Evolutionary conservation across 2,329 filamentous ascomycete species (phyloP).

Genomic region (Fusarium falciforme): DNA sequence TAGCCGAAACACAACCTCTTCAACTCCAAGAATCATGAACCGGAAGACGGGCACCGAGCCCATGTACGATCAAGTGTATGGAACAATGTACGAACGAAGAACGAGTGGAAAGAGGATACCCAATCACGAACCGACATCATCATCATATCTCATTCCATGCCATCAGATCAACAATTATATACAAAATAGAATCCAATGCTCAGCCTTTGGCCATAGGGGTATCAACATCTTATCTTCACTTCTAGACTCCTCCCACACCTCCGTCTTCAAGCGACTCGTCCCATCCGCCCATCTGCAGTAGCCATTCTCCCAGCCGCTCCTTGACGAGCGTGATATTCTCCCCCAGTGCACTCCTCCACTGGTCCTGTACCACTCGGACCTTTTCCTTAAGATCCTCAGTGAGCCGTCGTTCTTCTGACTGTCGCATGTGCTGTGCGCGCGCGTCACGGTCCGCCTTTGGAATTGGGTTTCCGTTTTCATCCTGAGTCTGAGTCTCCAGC

Average conservation of each 20-base stretch:
- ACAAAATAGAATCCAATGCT: conserved; percentile 36
- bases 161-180: conserved; percentile 30
- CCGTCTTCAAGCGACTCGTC: conserved; percentile 78
- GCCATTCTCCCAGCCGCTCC: conserved; percentile 77
- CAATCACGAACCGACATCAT: conserved; percentile 15
- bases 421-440: conserved; percentile 67
- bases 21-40: neutral
- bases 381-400: conserved; percentile 94
- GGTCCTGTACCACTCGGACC: conserved; percentile 88
- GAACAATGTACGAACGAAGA: conserved; percentile 8
- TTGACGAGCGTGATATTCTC: conserved; percentile 79
- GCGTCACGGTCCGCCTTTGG: conserved; percentile 48
- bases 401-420: conserved; percentile 75
- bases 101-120: conserved; percentile 17
- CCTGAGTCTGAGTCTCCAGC: conserved; percentile 71
- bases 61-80: conserved; percentile 38
- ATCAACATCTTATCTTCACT: conserved; percentile 40
- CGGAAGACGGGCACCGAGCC: neutral
- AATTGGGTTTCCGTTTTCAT: conserved; percentile 49
- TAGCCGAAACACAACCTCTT: neutral
- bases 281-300: conserved; percentile 86
- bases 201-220: conserved; percentile 40
- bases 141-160: conserved; percentile 33
- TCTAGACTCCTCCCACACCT: conserved; percentile 60
- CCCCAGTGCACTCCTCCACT: conserved; percentile 91